These are phyloP conservation scores for Marchantia paleacea DNA, from an alignment of 225 moss, liverwort and hornwort genomes.

Conservation along the genomic window DNA sequence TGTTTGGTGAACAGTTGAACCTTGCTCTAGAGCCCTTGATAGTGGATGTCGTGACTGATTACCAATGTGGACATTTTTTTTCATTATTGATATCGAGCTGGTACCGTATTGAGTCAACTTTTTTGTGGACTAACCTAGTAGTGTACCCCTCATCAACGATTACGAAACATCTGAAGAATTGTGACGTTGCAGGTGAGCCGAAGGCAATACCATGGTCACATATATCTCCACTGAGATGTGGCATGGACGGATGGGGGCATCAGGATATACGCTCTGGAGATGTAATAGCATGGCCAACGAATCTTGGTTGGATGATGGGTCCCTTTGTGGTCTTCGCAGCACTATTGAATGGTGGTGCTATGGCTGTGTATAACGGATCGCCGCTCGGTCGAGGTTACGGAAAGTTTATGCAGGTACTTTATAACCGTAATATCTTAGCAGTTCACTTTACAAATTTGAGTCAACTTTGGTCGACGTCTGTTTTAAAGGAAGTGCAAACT, in stretches of 20 bases:
- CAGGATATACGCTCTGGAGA: conserved; percentile 64
- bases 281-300: conserved; percentile 71
- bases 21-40: neutral
- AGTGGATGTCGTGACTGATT: neutral
- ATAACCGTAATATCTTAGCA: too few relatives aligned
- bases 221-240: conserved; percentile 64
- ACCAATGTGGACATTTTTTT: neutral
- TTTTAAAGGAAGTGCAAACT: too few relatives aligned
- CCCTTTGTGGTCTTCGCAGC: conserved; percentile 63
- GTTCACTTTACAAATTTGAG: too few relatives aligned
- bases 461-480: too few relatives aligned
- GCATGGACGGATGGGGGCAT: conserved; percentile 73
- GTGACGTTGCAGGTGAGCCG: conserved; percentile 59
- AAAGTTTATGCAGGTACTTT: conserved; percentile 76
- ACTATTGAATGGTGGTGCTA: conserved; percentile 65
- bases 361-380: conserved; percentile 84
- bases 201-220: conserved; percentile 97
- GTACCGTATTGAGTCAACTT: too few relatives aligned
- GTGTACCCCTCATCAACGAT: neutral
- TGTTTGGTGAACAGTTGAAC: neutral
- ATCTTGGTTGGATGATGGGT: conserved; percentile 96
- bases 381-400: conserved; percentile 69
- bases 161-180: neutral
- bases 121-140: too few relatives aligned
- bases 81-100: neutral